Base-by-base conservation (phyloP, 495 filamentous ascomycete species). In the Xylaria curta region DNA sequence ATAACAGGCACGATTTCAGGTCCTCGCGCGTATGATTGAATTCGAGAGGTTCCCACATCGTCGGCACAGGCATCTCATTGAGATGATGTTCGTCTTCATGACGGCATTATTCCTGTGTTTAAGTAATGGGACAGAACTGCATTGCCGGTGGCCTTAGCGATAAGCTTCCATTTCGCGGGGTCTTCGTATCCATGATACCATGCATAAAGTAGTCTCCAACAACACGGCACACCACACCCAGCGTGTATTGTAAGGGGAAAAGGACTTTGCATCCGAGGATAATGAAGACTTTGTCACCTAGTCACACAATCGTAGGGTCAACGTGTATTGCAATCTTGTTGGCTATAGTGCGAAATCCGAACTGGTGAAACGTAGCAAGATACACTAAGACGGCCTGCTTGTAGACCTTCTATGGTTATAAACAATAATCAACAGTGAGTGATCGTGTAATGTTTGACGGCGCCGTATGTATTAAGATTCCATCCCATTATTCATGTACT, bases 11-110 rank as follows among this genome's bases (percentile, higher is more conserved):
- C 19, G 46, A 33, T 4, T 44, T 26, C 7, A 68, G 75, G 65
- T 73, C 70, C 17, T 33, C 63, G 4, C 64, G 64, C 1, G 53
- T 63, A 19, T 42, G 36, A 28, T 70, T 26, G 58, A 64, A 66
- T n/a, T 46, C 66, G 28, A 68, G 70, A 0, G 68, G 59, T 10
- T 75, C 64, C 73, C 71, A 75, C 17, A 61, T 65, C 4, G 46
- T 17, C 31, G 69, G 64, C n/a, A 72, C 10, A 19, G 72, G 72
- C 8, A 74, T 68, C 9, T 38, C 38, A 13, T 51, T 42, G 12
- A 76, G 60, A 3, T 71, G 68, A 8, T 65, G 71, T n/a, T 74
- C 68, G 47, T 26, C 21, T 53, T 53, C 49, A 53, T 21, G n/a
- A 49, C 46, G 19, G 24, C n/a, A 19, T 9, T 19, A 51, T 8